Percentiles rank a stretch among this genome's conserved stretches.
Evolutionary conservation across 345 rosid genomes (phyloP).

Genomic region (Rhizophora apiculata): DNA sequence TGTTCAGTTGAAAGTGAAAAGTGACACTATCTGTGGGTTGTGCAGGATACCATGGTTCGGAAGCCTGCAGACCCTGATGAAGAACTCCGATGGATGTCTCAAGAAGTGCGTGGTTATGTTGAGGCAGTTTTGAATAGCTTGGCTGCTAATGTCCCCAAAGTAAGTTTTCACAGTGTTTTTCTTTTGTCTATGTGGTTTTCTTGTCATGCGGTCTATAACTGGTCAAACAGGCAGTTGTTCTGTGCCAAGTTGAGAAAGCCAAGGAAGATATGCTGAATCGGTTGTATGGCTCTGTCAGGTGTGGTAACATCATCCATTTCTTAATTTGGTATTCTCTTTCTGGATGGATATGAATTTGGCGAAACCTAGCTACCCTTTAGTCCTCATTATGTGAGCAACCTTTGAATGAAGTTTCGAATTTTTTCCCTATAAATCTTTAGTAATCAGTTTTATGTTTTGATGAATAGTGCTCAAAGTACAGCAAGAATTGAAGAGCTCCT

Average conservation of each 20-base stretch:
- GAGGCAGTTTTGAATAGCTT: constrained; percentile 99
- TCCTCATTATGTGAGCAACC: neutral
- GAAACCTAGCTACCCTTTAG: neutral
- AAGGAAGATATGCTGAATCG: constrained; percentile 98
- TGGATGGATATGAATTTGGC: neutral
- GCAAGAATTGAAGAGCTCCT: constrained; percentile 81
- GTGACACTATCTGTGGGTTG: no score
- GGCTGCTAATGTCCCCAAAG: constrained; percentile 98
- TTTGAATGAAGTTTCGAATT: no score
- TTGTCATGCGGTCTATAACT: constrained; percentile 5
- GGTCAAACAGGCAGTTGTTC: constrained; percentile 85
- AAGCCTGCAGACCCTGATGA: constrained; percentile 96
- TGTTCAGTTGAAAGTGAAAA: no score
- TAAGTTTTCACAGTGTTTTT: constrained; percentile 18
- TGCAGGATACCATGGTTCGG: constrained; percentile 84
- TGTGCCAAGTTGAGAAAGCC: constrained; percentile 99
- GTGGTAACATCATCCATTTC: constrained; percentile 4
- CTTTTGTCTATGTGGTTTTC: neutral
- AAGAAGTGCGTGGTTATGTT: constrained; percentile 97
- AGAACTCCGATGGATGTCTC: constrained; percentile 99
- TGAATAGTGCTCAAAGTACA: constrained; percentile 66
- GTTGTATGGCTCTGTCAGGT: constrained; percentile 90
- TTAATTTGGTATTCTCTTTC: neutral
- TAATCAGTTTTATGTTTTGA: neutral
- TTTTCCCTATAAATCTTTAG: neutral